Conservation (phyloP, 805 yeast genomes). For the Geotrichum ghanense region DNA sequence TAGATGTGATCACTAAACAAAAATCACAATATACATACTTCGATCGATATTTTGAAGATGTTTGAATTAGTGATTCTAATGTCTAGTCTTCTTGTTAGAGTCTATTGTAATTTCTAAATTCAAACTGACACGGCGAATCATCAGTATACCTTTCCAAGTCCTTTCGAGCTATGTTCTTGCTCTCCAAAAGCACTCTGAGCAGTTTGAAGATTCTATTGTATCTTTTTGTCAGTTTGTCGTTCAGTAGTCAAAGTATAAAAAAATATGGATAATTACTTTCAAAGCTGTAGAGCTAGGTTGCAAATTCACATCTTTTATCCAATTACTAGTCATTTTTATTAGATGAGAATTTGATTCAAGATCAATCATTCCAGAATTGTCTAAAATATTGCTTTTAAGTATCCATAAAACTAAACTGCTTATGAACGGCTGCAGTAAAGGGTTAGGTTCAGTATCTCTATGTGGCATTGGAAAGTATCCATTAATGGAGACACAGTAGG, state of each 20-base stretch:
- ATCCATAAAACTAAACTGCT: too few relatives aligned
- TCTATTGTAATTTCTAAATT: background rate
- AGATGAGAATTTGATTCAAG: too few relatives aligned
- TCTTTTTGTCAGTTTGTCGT: background rate
- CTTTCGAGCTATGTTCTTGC: background rate
- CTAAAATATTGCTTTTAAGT: too few relatives aligned
- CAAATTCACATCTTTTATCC: background rate
- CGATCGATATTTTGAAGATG: conserved; percentile 10
- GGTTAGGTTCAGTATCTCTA: too few relatives aligned
- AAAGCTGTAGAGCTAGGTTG: background rate
- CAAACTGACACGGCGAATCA: too few relatives aligned
- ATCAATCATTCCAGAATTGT: too few relatives aligned
- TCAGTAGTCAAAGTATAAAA: background rate
- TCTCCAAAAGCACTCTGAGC: conserved; percentile 1
- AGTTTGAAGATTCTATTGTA: background rate
- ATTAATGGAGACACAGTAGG: too few relatives aligned
- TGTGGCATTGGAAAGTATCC: too few relatives aligned
- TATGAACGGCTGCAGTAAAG: too few relatives aligned
- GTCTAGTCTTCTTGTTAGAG: conserved; percentile 4
- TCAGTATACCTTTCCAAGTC: background rate
- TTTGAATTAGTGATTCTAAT: conserved; percentile 9
- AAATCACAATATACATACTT: conserved; percentile 5
- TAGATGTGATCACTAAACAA: conserved; percentile 5
- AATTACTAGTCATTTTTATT: background rate
- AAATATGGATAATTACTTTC: background rate